Evolutionary conservation across 306 rosid genomes (phyloP).

Genomic region (Cucumis hystrix): DNA sequence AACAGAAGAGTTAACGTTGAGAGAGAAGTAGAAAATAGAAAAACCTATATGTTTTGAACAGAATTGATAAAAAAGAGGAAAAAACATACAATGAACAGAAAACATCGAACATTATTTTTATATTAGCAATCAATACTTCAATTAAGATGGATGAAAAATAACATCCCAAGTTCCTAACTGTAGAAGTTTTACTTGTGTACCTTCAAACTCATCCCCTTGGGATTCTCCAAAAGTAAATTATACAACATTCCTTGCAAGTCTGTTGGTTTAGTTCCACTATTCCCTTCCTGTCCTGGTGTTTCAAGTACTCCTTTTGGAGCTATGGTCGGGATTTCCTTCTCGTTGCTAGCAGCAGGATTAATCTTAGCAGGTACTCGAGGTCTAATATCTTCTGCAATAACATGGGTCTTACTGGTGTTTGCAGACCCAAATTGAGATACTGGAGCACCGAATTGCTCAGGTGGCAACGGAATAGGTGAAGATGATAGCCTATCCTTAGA

Average conservation of each 20-base stretch:
- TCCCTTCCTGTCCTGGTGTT: conserved; percentile 45
- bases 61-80: neutral
- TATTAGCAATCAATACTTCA: neutral
- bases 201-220: conserved; percentile 73
- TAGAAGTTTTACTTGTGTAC: conserved; percentile 17
- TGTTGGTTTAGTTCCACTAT: conserved; percentile 34
- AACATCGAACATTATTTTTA: neutral
- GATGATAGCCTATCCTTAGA: conserved; percentile 50
- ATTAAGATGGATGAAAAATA: neutral
- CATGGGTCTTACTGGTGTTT: conserved; percentile 36
- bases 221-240: conserved; percentile 64
- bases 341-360: conserved; percentile 31
- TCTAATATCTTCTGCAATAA: conserved; percentile 32
- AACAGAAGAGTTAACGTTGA: neutral
- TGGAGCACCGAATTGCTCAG: conserved; percentile 44
- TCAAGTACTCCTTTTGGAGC: conserved; percentile 28
- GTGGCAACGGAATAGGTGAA: conserved; percentile 67
- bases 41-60: neutral
- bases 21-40: neutral
- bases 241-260: conserved; percentile 61
- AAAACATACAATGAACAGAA: neutral
- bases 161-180: neutral
- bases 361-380: conserved; percentile 44
- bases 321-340: conserved; percentile 42
- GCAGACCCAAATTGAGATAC: conserved; percentile 49